Evolutionary conservation across 73 alveolate species (phyloP).

Genomic region (Symbiodinium pilosum): DNA sequence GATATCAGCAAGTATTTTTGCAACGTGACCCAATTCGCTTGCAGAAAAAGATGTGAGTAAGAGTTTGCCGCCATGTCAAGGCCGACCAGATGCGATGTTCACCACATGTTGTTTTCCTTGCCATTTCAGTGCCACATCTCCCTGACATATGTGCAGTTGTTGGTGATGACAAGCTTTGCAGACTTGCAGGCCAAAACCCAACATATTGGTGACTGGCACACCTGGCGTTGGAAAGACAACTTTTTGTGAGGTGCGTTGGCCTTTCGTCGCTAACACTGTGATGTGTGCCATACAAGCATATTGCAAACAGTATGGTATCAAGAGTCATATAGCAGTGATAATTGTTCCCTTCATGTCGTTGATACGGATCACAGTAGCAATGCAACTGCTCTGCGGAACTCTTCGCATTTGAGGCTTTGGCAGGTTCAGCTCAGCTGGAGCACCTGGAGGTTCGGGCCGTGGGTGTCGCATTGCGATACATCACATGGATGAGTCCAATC

Average conservation of each 20-base stretch:
- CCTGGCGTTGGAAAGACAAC: slow-evolving; percentile 91
- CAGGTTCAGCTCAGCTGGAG: not conserved
- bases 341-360: not conserved
- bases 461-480: not conserved
- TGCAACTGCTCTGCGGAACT: not conserved
- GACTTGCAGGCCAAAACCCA: slow-evolving; percentile 42
- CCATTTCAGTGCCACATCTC: no score
- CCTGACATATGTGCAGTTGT: no score
- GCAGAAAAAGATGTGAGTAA: no score
- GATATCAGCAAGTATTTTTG: no score
- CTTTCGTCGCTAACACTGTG: not conserved
- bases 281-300: not conserved
- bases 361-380: not conserved
- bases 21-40: no score
- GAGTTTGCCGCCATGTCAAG: no score
- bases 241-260: slow-evolving; percentile 59
- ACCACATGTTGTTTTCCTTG: no score
- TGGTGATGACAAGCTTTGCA: no score
- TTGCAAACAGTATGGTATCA: not conserved
- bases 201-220: slow-evolving; percentile 88
- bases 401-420: not conserved
- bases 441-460: not conserved
- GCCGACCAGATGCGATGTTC: no score
- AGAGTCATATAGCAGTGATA: not conserved
- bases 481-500: not conserved